Evolutionary conservation across 768 basidiomycete genomes (phyloP).

Genomic region (Gelatoporia subvermispora): DNA sequence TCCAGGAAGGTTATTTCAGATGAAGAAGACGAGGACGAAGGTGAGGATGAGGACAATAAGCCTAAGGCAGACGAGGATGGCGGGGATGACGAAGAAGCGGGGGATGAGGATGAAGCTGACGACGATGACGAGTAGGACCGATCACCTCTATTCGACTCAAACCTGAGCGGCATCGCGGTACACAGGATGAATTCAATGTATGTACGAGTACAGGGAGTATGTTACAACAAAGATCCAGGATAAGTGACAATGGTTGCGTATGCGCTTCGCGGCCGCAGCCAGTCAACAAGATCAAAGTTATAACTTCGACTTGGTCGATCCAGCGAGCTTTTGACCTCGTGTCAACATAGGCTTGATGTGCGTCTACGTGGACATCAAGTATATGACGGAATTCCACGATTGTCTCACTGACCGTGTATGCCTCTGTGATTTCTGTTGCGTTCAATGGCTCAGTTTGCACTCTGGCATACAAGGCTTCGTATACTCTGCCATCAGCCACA

Average conservation of each 20-base stretch:
- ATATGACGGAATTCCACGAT: background rate
- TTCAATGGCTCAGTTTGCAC: constrained; percentile 61
- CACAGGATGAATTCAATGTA: background rate
- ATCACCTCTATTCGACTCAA: no score
- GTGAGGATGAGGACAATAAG: constrained; percentile 33
- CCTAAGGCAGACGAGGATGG: constrained; percentile 39
- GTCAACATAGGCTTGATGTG: constrained; percentile 50
- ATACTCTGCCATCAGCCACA: constrained; percentile 58
- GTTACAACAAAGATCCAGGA: background rate
- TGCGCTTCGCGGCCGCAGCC: no score
- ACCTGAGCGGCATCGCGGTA: no score
- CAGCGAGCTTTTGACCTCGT: constrained; percentile 39
- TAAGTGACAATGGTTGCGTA: no score
- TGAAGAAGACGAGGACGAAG: constrained; percentile 47
- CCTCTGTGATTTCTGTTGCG: constrained; percentile 42
- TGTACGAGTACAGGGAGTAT: background rate
- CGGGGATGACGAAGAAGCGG: constrained; percentile 23
- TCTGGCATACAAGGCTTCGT: constrained; percentile 59
- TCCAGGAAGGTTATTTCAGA: constrained; percentile 18
- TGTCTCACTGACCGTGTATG: constrained; percentile 43
- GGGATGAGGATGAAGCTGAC: constrained; percentile 9
- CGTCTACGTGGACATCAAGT: constrained; percentile 21
- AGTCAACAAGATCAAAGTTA: no score
- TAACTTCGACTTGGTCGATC: constrained; percentile 28
- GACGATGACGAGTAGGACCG: no score